A percentile compares a stretch with the other conserved stretches of the same genome.
Conservation (phyloP, 108 stramenopile species). For the Nannochloropsis granulata region DNA sequence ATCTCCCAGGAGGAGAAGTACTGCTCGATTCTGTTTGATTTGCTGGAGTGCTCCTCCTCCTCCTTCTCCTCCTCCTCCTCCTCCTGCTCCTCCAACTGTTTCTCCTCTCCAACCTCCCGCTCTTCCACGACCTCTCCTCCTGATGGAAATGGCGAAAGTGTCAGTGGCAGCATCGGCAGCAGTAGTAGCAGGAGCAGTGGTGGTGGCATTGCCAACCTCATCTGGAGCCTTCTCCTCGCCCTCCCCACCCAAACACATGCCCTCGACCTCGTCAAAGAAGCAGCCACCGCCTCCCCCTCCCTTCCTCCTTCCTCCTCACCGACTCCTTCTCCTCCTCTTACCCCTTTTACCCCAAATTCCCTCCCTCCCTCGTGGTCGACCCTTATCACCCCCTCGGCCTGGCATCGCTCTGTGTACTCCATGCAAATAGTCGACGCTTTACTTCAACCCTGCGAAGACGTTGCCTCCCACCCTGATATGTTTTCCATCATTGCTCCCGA, state of each 20-base stretch:
- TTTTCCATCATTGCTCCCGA: conserved; percentile 6
- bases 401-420: conserved; percentile 69
- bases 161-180: background rate
- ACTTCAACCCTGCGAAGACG: conserved; percentile 61
- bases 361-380: background rate
- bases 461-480: conserved; percentile 25
- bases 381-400: background rate
- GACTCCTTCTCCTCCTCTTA: background rate
- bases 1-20: background rate
- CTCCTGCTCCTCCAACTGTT: background rate
- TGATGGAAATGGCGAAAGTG: background rate
- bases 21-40: background rate
- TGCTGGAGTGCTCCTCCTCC: background rate
- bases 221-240: background rate
- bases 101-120: background rate
- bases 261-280: background rate
- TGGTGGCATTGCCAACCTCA: background rate
- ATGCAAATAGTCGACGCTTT: conserved; percentile 79
- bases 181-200: too few species aligned
- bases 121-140: background rate
- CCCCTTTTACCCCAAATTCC: background rate
- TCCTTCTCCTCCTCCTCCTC: background rate
- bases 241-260: background rate
- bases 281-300: background rate
- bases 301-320: background rate